Base-by-base conservation (phyloP, 2,329 filamentous ascomycete species). In the Cadophora sp. region DNA sequence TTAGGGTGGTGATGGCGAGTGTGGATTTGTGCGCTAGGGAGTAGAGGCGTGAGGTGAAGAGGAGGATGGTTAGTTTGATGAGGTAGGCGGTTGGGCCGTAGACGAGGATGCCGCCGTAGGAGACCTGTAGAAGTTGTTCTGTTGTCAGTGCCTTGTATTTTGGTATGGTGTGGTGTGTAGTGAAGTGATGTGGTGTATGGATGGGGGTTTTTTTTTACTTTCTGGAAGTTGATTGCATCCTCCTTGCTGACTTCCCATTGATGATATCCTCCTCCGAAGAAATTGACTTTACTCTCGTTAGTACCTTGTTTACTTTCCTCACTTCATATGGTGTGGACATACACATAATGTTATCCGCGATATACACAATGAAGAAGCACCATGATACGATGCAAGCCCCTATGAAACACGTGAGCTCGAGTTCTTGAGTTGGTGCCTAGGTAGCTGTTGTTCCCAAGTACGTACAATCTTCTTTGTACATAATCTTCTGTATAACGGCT, bases 391-490 rank as follows among this genome's bases (percentile, higher is more conserved):
- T 48, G 24, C 59, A 62, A 41, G 45, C 30, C 59, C 51, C 51
- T 55, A 20, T 2, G 5, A 30, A 30, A 30, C 27, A 30, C 6
- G 27, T 30, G 27, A 1, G 27, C 27, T n/a, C 27, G 27, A 30
- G 27, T 30, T 30, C 27, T 30, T 30, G 27, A 30, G 27, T 30
- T n/a, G n/a, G n/a, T n/a, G n/a, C n/a, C n/a, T n/a, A 30, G 6
- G 27, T 30, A 30, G 27, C 6, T 30, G 27, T 30, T 30, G 6
- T 30, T 30, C n/a, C n/a, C n/a, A n/a, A n/a, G n/a, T 9, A 43
- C 67, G 58, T 48, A 68, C 68, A 70, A 41, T 70, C 68, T 62
- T 70, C 68, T 48, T 59, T 61, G 39, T 62, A 55, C 56, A 68
- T 61, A 4, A 43, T 3, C 16, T 56, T 41, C 41, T 69, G 64